phyloP scores from a whole-genome alignment of 1,284 basidiomycete species.

The Schizophyllum amplum region DNA sequence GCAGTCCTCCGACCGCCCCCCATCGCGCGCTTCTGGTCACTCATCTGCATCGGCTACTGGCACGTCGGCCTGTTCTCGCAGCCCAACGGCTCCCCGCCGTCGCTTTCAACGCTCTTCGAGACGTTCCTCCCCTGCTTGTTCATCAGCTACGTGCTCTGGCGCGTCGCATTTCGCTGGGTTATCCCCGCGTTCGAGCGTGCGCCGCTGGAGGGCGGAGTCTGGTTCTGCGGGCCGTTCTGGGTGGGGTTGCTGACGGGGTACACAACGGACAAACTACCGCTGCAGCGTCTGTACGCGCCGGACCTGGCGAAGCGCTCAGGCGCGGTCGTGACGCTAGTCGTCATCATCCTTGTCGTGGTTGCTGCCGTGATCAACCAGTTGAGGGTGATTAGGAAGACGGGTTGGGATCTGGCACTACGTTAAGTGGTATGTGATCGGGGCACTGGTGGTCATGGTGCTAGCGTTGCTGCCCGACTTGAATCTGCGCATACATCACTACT shows the following conservation, averaged over 20 bases:
- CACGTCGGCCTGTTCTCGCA: slow-evolving; percentile 79
- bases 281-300: slow-evolving; percentile 62
- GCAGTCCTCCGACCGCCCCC: slow-evolving; percentile 67
- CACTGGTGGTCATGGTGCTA: slow-evolving; percentile 56
- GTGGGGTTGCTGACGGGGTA: slow-evolving; percentile 64
- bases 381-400: slow-evolving; percentile 77
- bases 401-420: slow-evolving; percentile 76
- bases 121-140: slow-evolving; percentile 78
- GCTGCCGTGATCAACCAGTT: slow-evolving; percentile 66
- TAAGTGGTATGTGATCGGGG: slow-evolving; percentile 42
- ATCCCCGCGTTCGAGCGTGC: slow-evolving; percentile 61
- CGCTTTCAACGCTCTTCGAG: slow-evolving; percentile 61
- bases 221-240: slow-evolving; percentile 79
- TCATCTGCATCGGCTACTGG: slow-evolving; percentile 85
- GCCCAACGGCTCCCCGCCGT: slow-evolving; percentile 61
- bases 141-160: slow-evolving; percentile 76
- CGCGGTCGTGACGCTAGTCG: slow-evolving; percentile 62
- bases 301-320: slow-evolving; percentile 66
- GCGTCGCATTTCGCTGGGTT: slow-evolving; percentile 67
- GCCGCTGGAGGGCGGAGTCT: slow-evolving; percentile 67
- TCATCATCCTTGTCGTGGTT: slow-evolving; percentile 60
- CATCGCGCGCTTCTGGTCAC: slow-evolving; percentile 66
- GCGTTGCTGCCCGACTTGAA: slow-evolving; percentile 63
- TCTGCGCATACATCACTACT: slow-evolving; percentile 69
- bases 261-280: slow-evolving; percentile 62